These are phyloP conservation scores for Croton laevigatus DNA, from an alignment of 441 rosid genomes.

Conservation along the genomic window DNA sequence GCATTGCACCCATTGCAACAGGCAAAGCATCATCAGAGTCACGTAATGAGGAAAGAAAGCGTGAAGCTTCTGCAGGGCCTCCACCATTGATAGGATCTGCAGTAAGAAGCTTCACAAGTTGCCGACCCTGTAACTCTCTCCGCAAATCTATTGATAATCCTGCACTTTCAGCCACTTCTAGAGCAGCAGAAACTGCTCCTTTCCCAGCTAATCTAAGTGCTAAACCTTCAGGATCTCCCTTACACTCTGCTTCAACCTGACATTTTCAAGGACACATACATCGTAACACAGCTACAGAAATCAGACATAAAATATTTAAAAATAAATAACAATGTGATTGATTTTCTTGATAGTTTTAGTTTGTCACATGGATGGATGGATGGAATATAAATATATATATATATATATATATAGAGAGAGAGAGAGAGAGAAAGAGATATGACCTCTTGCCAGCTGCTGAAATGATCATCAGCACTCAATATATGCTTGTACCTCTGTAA, in stretches of 20 bases:
- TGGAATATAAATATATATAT: background rate
- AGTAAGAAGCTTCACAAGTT: constrained; percentile 97
- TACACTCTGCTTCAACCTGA: constrained; percentile 92
- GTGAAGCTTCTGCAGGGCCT: constrained; percentile 99
- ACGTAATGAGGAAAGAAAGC: constrained; percentile 92
- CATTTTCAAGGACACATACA: constrained; percentile 21
- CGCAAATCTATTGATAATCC: constrained; percentile 82
- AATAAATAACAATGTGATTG: background rate
- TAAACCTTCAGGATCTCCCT: constrained; percentile 95
- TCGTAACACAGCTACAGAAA: background rate
- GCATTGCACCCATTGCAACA: constrained; percentile 99
- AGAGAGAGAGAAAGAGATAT: constrained; percentile 33
- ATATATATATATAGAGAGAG: constrained; percentile 9
- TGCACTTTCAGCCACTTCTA: constrained; percentile 98
- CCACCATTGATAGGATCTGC: constrained; percentile 98
- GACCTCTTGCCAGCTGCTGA: constrained; percentile 99
- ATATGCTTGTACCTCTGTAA: constrained; percentile 92
- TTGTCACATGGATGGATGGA: background rate
- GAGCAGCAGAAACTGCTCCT: constrained; percentile 98
- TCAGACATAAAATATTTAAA: background rate
- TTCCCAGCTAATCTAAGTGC: constrained; percentile 96
- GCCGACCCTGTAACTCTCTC: constrained; percentile 96
- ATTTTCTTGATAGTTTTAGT: background rate
- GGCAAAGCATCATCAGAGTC: constrained; percentile 95
- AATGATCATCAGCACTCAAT: constrained; percentile 80